These are phyloP conservation scores for Candida chilensis DNA, from an alignment of 805 yeast genomes.

Conservation along the genomic window DNA sequence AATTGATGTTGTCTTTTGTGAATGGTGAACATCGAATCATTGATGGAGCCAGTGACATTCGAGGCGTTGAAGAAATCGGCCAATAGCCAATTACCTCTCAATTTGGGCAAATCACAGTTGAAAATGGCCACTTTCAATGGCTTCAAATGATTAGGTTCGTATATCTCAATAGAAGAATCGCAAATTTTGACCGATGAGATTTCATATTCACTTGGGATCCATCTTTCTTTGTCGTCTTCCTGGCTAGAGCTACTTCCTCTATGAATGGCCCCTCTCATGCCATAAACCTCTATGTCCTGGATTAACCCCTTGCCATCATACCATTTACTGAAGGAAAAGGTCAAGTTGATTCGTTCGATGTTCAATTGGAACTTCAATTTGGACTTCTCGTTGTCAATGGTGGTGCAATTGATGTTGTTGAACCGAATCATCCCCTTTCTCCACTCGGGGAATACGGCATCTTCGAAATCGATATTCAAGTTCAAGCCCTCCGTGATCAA, in stretches of 20 bases:
- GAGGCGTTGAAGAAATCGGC: constrained; percentile 64
- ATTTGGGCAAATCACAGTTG: constrained; percentile 53
- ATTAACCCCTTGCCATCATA: constrained; percentile 45
- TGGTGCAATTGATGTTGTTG: constrained; percentile 21
- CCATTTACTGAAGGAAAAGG: constrained; percentile 46
- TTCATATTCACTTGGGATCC: constrained; percentile 21
- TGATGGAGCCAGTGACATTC: constrained; percentile 65
- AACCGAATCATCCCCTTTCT: constrained; percentile 42
- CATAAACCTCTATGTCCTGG: constrained; percentile 36
- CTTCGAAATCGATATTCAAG: constrained; percentile 11
- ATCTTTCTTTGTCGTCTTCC: constrained; percentile 1
- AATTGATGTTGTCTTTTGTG: constrained; percentile 62
- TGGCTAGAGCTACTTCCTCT: constrained; percentile 7
- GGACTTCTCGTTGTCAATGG: constrained; percentile 5
- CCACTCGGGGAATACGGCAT: constrained; percentile 26
- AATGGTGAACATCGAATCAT: constrained; percentile 66
- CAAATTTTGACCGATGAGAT: constrained; percentile 33
- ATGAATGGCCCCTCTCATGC: constrained; percentile 29
- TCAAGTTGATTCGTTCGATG: constrained; percentile 31
- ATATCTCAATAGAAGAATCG: constrained; percentile 38
- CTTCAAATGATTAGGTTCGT: constrained; percentile 10
- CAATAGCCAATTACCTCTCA: constrained; percentile 49
- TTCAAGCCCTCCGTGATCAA: constrained; percentile 19
- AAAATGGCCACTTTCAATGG: constrained; percentile 48
- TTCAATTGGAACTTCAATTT: constrained; percentile 17